Conservation (phyloP, 2,329 filamentous ascomycete species). For the Davidsoniella eucalypti region DNA sequence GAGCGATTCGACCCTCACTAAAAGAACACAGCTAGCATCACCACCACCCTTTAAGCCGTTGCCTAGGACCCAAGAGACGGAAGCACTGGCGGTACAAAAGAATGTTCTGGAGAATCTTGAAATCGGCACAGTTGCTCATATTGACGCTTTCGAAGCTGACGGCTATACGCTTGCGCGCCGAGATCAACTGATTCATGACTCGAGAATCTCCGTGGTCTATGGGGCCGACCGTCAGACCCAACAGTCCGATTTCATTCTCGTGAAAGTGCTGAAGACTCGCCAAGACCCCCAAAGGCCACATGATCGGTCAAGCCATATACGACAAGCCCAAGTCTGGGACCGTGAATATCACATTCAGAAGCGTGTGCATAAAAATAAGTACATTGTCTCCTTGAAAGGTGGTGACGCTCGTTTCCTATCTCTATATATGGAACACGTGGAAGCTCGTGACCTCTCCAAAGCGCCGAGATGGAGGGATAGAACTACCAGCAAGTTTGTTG, state of each 20-base stretch:
- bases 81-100: too few relatives aligned
- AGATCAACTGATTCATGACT: background rate
- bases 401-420: slow-evolving; percentile 43
- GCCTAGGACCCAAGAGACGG: background rate
- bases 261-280: slow-evolving; percentile 2
- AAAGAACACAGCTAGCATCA: background rate
- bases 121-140: background rate
- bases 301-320: slow-evolving; percentile 21
- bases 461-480: slow-evolving; percentile 32
- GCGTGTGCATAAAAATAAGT: slow-evolving; percentile 33
- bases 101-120: too few relatives aligned
- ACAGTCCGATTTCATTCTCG: slow-evolving; percentile 2
- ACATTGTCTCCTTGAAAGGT: slow-evolving; percentile 41
- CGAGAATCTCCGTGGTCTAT: slow-evolving; percentile 2
- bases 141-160: background rate
- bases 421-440: slow-evolving; percentile 45
- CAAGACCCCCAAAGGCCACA: background rate
- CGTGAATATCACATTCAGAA: slow-evolving; percentile 41
- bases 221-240: background rate
- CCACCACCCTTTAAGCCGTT: background rate
- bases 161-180: slow-evolving; percentile 3
- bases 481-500: slow-evolving; percentile 32
- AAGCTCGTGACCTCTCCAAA: slow-evolving; percentile 36
- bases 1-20: background rate
- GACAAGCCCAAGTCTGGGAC: slow-evolving; percentile 43